Evolutionary conservation across 441 rosid genomes (phyloP), one percentile per base, ranked within the genome.

Genomic region (Brassica hybrid): DNA sequence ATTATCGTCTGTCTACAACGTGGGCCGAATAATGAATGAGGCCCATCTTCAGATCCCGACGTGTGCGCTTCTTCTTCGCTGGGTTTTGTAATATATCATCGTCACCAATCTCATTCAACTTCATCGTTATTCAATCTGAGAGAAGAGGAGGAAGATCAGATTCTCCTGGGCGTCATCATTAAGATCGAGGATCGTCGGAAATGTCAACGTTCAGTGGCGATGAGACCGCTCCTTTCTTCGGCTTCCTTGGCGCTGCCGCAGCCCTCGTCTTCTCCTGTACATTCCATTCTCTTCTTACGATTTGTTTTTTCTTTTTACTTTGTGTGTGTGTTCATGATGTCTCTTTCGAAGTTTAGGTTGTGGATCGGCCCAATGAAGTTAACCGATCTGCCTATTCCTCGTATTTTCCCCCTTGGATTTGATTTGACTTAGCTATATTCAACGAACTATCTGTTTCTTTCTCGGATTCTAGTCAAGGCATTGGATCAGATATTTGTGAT

Each of bases 261-360:
- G 93, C 94, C 1, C 96, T 93, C 66, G 91, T 93, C 66, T 93
- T 93, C 87, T 91, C 96, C 59, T 91, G 96, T 91, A 86, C n/a
- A 80, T 38, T 65, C 58, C 2, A 11, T 70, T 36, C 19, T 19
- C 58, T n/a, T n/a, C n/a, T n/a, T n/a, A n/a, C n/a, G n/a, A 72
- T 36, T 17, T 45, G 0, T 56, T 3, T 30, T 79, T 18, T 2
- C 27, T 6, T 0, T 38, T 60, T 56, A 16, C 21, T 9, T 23
- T 56, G 9, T 65, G 18, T 65, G 32, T 54, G n/a, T n/a, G 43
- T 36, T 60, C 17, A 13, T 50, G 63, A 23, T 58, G 1, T 58
- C 60, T 52, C 58, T n/a, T n/a, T 50, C 8, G 3, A 50, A n/a
- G 57, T 50, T 19, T 12, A 0, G 0, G 16, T 59, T 59, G 8